Base-by-base conservation (phyloP, 345 rosid species). In the Eucalyptus curtisii region DNA sequence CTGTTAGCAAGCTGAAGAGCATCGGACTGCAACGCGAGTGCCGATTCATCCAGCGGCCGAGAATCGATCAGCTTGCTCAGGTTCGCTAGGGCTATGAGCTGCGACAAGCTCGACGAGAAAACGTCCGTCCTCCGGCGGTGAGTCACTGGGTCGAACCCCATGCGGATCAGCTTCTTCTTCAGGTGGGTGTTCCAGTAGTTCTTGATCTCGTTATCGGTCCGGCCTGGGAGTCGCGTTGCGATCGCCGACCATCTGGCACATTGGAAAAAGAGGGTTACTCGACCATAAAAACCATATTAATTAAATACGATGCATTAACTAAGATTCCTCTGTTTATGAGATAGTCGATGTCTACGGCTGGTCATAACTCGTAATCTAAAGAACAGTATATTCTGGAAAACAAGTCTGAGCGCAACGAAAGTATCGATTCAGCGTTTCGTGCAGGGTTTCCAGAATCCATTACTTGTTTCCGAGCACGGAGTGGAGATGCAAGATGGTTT, bases 131-230 rank as follows among this genome's bases (percentile, higher is more conserved):
- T 91, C 3, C 95, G 97, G 88, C 92, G 91, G 66, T 95, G 98
- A 37, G 98, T 96, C 20, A 95, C 95, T 2, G 98, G 98, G 89
- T 96, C 98, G 10, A 95, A 95, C 33, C 98, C 98, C 97, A 95
- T 96, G 55, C 95, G 93, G 50, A 96, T 95, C 86, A 96, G 90
- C 92, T 92, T 93, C 92, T 95, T 96, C 86, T 97, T 90, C 71
- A 96, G 91, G 91, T 96, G 97, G 7, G 98, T 95, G 93, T 96
- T 96, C 98, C 98, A 96, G 37, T 92, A 95, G 61, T 96, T 96
- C 89, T 96, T 96, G 64, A 96, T 95, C 88, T 96, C 98, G 37
- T 96, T 96, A 61, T 96, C 98, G 1, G 98, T 96, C 90, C 98
- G 91, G 88, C 98, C 98, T 2, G 98, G 98, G 80, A 96, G 92